Percentiles rank a stretch among this genome's conserved stretches.
Evolutionary conservation across 139 green algal species (phyloP).

Genomic region (Micractinium sp.): DNA sequence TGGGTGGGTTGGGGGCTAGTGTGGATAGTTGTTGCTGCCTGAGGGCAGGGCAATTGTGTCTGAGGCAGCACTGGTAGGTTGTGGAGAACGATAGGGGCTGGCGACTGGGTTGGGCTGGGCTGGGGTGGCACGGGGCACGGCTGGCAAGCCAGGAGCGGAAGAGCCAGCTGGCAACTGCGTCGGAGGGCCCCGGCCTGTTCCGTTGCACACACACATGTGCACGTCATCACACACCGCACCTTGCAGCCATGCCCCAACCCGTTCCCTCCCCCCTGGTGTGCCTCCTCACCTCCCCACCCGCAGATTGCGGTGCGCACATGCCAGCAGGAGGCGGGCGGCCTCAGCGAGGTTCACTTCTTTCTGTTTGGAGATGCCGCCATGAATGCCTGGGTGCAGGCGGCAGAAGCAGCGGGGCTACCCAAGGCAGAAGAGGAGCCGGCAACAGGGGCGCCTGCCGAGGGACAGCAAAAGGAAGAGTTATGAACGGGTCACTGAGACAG

Average conservation of each 20-base stretch:
- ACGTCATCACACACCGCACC: not conserved
- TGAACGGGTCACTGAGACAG: no score
- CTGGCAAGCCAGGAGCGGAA: not conserved
- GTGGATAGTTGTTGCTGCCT: not conserved
- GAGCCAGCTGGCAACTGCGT: not conserved
- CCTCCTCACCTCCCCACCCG: not conserved
- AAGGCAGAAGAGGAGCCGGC: not conserved
- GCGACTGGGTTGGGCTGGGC: no score
- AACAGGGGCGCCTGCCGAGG: not conserved
- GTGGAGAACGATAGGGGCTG: no score
- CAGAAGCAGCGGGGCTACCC: not conserved
- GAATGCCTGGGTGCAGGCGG: not conserved
- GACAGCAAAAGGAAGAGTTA: no score
- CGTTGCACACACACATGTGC: not conserved
- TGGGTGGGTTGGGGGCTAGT: no score
- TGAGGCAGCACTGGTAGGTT: no score
- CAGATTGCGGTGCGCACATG: slow-evolving; percentile 55
- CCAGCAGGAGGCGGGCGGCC: slow-evolving; percentile 43
- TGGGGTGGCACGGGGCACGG: not conserved
- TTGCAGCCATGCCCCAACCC: not conserved
- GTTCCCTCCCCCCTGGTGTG: not conserved
- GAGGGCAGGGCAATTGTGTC: no score
- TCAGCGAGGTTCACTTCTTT: slow-evolving; percentile 80
- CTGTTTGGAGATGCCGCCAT: slow-evolving; percentile 51
- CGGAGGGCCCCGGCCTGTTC: not conserved